Base-by-base conservation (phyloP, 306 rosid genomes). In the Potentilla sterilis region DNA sequence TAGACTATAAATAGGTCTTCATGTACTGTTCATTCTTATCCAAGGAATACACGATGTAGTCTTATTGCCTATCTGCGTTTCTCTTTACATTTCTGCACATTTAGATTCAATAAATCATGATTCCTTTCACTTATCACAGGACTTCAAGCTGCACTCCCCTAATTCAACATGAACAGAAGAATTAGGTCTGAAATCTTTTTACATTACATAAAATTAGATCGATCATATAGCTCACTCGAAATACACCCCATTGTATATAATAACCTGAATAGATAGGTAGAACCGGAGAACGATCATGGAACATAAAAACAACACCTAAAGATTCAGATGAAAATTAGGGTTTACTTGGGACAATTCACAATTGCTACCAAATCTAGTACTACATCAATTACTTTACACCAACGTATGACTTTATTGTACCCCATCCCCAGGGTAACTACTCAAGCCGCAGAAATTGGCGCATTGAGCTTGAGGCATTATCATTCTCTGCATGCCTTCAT, bases 371-470 rank as follows among this genome's bases (percentile, higher is more conserved):
- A 43, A 59, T 73, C 14, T 34, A 59, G 9, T 46, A 73, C 43
- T 61, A 46, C 69, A 61, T 9, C 34, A 9, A 16, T 58, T 6
- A 18, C 61, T 34, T 34, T 62, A 61, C 47, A 61, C 28, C 34
- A 42, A 58, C 57, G 28, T 1, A 59, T 42, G 57, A 52, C 48
- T 37, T 37, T 34, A 72, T 81, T 78, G 84, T 16, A 49, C 81
- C 68, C 51, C 70, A 15, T 54, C 81, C 78, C 58, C 69, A 14
- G 59, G 75, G 79, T 84, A 83, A 72, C 61, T 13, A 74, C 80
- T 79, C 77, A 83, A 70, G 69, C 84, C 86, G 62, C 79, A 61
- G 72, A 86, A 81, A 79, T 19, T n/a, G 2, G 69, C 79, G 64
- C 77, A 81, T 80, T 75, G 22, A 22, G 28, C 82, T 67, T 80